Percentiles rank a stretch among this genome's conserved stretches.
Conservation (phyloP, 2,329 filamentous ascomycete species). For the Fusarium sp. region DNA sequence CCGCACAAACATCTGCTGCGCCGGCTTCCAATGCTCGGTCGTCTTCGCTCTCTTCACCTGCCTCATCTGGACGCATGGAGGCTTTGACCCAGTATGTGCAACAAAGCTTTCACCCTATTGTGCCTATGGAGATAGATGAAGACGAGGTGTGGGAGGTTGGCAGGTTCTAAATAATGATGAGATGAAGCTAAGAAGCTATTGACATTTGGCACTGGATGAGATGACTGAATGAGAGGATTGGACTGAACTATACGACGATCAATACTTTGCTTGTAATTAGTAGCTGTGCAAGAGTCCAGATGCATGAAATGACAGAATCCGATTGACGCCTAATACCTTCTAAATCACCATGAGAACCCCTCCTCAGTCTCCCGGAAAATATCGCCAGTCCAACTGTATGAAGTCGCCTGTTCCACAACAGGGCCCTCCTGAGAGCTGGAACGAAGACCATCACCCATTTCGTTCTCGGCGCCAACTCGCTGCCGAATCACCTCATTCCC, state of each 20-base stretch:
- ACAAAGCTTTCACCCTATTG: conserved; percentile 3
- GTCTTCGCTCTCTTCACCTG: background rate
- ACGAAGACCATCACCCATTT: background rate
- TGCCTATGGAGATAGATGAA: background rate
- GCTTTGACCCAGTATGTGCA: conserved; percentile 4
- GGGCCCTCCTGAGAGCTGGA: background rate
- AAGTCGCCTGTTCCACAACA: background rate
- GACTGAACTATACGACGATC: background rate
- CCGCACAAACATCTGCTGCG: background rate
- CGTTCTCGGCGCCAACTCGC: background rate
- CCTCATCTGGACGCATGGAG: background rate
- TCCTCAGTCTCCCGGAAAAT: conserved; percentile 26
- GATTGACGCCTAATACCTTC: background rate
- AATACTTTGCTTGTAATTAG: conserved; percentile 13
- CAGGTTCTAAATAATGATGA: background rate
- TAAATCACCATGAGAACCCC: conserved; percentile 26
- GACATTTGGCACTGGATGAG: background rate
- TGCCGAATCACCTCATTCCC: background rate
- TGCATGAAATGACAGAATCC: background rate
- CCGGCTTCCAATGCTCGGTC: background rate
- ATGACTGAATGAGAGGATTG: background rate
- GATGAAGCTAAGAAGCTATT: background rate
- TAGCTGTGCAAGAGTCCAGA: background rate
- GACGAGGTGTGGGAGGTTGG: background rate
- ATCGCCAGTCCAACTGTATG: background rate